Base-by-base conservation (phyloP, 2,329 filamentous ascomycete genomes). In the Botrytis deweyae region DNA sequence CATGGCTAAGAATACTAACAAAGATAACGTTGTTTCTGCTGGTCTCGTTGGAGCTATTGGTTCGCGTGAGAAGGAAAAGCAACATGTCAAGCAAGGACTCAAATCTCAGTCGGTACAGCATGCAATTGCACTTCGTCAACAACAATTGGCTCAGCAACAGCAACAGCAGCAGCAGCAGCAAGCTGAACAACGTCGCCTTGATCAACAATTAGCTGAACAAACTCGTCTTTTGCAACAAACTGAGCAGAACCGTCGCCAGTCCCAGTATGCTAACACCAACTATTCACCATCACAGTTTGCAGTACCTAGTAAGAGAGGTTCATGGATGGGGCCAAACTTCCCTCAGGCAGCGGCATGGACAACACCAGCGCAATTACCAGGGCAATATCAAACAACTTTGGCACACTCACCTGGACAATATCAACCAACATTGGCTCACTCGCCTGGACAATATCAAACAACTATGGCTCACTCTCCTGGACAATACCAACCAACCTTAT, bases 31-130 rank as follows among this genome's bases (percentile, higher is more conserved):
- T 46, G 88, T 66, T 16, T 63, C 88, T 0, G 89, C 90, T 0
- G 91, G 92, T 0, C 85, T 97, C 1, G 90, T 97, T 10, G 93
- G 92, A 1, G 91, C 92, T 22, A 95, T 97, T 72, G 92, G 93
- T 75, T 88, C 89, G 2, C 89, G 94, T 22, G 93, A 98, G 81
- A 90, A 90, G 18, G 94, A 97, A 79, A 93, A 89, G 80, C 86
- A 89, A 76, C 88, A 91, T 71, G 89, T 92, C 82, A 92, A 88
- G 78, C 87, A 92, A 73, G 91, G 91, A 0, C 83, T 91, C 74
- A 89, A 91, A 74, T 91, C 90, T 63, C 89, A 91, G 73, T 89
- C 90, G 74, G 91, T 94, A 12, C 90, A 94, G 76, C 87, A 92
- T 75, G 92, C 91, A 0, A 93, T 94, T 79, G 86, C 87, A 63